phyloP scores from a whole-genome alignment of 2,329 filamentous ascomycete genomes.

The Neonectria magnoliae region DNA sequence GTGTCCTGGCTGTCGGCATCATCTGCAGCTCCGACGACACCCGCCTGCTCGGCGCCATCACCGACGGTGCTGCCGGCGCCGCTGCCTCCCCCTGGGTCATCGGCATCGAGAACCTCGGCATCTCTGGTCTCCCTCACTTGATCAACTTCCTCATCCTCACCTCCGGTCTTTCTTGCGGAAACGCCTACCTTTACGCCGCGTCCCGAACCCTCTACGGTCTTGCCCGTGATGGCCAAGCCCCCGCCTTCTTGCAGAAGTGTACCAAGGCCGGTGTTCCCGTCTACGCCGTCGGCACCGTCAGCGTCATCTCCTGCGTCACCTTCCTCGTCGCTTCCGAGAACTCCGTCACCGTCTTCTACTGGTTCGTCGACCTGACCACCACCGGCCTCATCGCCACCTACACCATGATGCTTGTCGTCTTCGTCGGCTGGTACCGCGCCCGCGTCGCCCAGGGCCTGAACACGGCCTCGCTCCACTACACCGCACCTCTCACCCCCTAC shows the following conservation, averaged over 20 bases:
- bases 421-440: slow-evolving; percentile 59
- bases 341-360: slow-evolving; percentile 60
- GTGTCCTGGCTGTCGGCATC: slow-evolving; percentile 66
- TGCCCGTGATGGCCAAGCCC: slow-evolving; percentile 57
- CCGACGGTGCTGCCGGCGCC: slow-evolving; percentile 63
- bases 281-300: slow-evolving; percentile 60
- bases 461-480: slow-evolving; percentile 59
- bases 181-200: slow-evolving; percentile 60
- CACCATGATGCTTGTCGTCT: slow-evolving; percentile 53
- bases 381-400: slow-evolving; percentile 68
- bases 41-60: slow-evolving; percentile 52
- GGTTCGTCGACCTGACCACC: slow-evolving; percentile 65
- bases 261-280: slow-evolving; percentile 68
- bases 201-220: slow-evolving; percentile 59
- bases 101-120: slow-evolving; percentile 63
- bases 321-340: slow-evolving; percentile 60
- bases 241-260: slow-evolving; percentile 63
- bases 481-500: slow-evolving; percentile 61
- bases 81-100: slow-evolving; percentile 70
- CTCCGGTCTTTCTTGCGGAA: slow-evolving; percentile 54
- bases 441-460: slow-evolving; percentile 59
- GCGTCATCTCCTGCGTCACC: slow-evolving; percentile 59
- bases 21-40: slow-evolving; percentile 62
- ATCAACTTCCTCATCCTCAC: slow-evolving; percentile 72
- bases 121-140: slow-evolving; percentile 62